Evolutionary conservation across 257 asterid species (phyloP).

Genomic region (Solanum sejunctum): DNA sequence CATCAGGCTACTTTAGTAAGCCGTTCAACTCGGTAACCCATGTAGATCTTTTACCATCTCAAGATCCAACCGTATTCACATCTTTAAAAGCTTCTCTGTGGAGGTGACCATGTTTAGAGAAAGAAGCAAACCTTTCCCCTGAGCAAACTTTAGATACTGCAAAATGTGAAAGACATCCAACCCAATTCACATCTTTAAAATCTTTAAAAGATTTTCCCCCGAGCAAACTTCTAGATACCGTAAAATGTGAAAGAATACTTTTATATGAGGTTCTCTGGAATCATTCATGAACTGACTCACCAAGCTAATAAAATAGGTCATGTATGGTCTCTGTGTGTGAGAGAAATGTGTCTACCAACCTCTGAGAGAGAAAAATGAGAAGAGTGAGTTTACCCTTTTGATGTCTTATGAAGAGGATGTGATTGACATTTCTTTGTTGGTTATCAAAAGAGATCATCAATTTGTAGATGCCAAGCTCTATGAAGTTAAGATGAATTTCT

Average conservation of each 20-base stretch:
- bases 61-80: neutral
- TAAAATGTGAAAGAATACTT: neutral
- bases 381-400: neutral
- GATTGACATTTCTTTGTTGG: neutral
- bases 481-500: neutral
- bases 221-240: neutral
- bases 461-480: neutral
- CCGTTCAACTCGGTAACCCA: too few species aligned
- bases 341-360: neutral
- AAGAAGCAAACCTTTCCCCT: neutral
- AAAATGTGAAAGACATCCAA: too few species aligned
- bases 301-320: neutral
- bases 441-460: neutral
- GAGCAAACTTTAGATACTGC: neutral
- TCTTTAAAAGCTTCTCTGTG: neutral
- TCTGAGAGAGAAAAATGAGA: neutral
- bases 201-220: too few species aligned
- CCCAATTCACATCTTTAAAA: too few species aligned
- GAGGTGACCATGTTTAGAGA: neutral
- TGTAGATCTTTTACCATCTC: neutral
- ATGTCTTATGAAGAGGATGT: neutral
- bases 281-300: neutral
- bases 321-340: neutral
- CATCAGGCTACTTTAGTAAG: too few species aligned
- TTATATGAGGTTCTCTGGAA: neutral